Base-by-base conservation (phyloP, 257 asterid species). In the Solanum dulcamara region DNA sequence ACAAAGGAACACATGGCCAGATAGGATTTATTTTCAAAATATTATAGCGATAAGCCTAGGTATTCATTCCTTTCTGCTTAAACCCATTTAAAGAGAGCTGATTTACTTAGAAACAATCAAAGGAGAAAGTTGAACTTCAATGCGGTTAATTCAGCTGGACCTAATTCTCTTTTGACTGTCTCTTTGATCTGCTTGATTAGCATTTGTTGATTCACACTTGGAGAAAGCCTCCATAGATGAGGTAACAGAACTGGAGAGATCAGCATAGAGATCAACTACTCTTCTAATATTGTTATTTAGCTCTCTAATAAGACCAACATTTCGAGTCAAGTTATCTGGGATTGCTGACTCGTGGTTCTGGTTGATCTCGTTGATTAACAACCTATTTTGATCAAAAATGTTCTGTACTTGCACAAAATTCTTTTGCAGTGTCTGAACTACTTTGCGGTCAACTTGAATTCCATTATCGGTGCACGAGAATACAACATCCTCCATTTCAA, bases 251-350 rank as follows among this genome's bases (percentile, higher is more conserved):
- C 33, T 84, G 12, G 93, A 90, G 7, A 89, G 90, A 89, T 90
- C 90, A 50, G 90, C 89, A 72, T 90, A 90, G 15, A 90, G 89
- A 86, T 86, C 90, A 64, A 87, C 91, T 10, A 89, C 90, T 85
- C 85, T 87, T 55, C 89, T 86, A 55, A 90, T 89, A 68, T 90
- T 90, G 87, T 90, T 89, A 84, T 90, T 90, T 33, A 90, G 88
- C 85, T 89, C 93, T 67, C 91, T 86, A 59, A 90, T 90, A 44
- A 90, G 85, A n/a, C 88, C 91, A 62, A 87, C 90, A 6, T 90
- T 90, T 79, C 90, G 80, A 80, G 85, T 87, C 87, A 90, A 86
- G 87, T 90, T 89, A 38, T 89, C 90, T 1, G 91, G 91, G 84
- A 86, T 79, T 77, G 87, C 87, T 1, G 92, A 90, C 62, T 90